Evolutionary conservation across 129 eudicot genomes (phyloP).

Genomic region (Chrysanthemum seticuspe): DNA sequence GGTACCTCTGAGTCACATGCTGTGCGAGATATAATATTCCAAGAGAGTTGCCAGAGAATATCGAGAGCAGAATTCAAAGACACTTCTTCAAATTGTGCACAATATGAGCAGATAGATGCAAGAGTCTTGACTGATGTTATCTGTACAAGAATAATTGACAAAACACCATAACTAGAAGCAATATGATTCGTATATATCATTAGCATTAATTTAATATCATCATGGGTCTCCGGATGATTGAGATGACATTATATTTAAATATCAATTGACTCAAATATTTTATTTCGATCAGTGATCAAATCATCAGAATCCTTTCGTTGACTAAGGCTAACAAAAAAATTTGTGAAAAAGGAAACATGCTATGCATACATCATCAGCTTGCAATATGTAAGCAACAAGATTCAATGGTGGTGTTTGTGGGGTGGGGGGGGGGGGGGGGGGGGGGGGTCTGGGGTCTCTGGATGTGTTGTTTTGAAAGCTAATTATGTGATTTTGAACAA

Average conservation of each 20-base stretch:
- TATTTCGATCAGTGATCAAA: too few species aligned
- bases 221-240: neutral
- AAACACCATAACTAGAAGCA: neutral
- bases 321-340: too few species aligned
- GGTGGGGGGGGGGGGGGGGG: too few species aligned
- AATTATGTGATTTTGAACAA: too few species aligned
- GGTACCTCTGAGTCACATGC: constrained; percentile 64
- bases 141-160: constrained; percentile 36
- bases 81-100: constrained; percentile 35
- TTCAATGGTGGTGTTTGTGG: too few species aligned
- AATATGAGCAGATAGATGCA: constrained; percentile 64
- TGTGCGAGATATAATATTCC: constrained; percentile 57
- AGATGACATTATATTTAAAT: neutral
- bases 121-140: constrained; percentile 67
- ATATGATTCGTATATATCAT: neutral
- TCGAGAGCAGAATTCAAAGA: constrained; percentile 24
- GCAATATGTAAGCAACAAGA: too few species aligned
- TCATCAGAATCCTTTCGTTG: too few species aligned
- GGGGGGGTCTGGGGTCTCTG: too few species aligned
- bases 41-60: constrained; percentile 71
- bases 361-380: too few species aligned
- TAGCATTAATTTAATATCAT: neutral
- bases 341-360: too few species aligned
- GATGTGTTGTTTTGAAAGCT: too few species aligned
- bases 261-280: neutral